phyloP scores from a whole-genome alignment of 2,329 filamentous ascomycete species.

The Neonectria sp. region DNA sequence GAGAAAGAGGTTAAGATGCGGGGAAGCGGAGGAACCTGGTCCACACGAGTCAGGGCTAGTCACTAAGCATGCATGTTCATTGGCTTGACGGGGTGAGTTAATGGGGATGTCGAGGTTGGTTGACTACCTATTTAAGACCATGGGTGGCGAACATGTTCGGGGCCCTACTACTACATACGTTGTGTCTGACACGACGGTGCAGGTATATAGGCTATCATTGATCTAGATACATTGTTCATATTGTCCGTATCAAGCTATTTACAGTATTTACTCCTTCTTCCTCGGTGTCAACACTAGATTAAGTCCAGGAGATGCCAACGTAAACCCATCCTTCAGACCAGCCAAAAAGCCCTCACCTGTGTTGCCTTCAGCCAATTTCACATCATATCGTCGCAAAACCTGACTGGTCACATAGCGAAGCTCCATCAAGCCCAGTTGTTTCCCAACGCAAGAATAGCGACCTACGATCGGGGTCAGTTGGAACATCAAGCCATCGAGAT shows the following conservation, averaged over 20 bases:
- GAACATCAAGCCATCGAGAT: background rate
- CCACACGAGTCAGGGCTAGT: background rate
- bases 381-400: conserved; percentile 27
- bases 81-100: background rate
- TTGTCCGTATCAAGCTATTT: too few relatives aligned
- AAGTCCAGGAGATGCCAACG: conserved; percentile 19
- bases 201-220: background rate
- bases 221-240: background rate
- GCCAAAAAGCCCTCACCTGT: conserved; percentile 5
- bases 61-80: background rate
- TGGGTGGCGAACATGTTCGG: background rate
- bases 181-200: too few relatives aligned
- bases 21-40: background rate
- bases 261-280: background rate
- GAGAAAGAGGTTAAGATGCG: background rate
- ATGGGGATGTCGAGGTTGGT: background rate
- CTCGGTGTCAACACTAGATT: conserved; percentile 20
- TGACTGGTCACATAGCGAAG: conserved; percentile 32
- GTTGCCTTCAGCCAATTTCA: conserved; percentile 8
- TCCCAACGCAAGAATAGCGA: conserved; percentile 36
- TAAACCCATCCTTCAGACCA: conserved; percentile 33
- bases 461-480: background rate
- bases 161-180: too few relatives aligned
- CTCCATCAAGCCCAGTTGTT: conserved; percentile 39
- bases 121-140: background rate